phyloP scores from a whole-genome alignment of 371 early-diverging fungal species.

The Mortierella sp. region DNA sequence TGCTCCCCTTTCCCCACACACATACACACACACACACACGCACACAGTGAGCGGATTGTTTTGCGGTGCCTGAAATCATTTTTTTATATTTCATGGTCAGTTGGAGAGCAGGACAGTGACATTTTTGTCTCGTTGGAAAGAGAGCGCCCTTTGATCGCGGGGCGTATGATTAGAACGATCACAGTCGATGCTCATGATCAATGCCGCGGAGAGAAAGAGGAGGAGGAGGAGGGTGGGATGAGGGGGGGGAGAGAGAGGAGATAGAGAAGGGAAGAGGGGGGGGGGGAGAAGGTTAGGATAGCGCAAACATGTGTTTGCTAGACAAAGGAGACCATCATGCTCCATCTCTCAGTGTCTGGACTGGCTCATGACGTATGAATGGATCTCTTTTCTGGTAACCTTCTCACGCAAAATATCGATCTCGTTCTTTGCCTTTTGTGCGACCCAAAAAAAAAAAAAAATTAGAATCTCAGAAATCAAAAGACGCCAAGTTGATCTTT shows the following conservation, averaged over 20 bases:
- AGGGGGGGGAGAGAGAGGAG: neutral
- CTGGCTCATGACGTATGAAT: neutral
- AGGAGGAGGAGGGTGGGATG: neutral
- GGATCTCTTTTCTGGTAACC: slow-evolving; percentile 2
- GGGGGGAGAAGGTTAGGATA: too few species aligned
- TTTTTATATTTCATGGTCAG: neutral
- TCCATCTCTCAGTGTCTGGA: too few species aligned
- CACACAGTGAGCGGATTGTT: neutral
- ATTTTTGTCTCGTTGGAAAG: too few species aligned
- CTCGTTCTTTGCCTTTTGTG: neutral
- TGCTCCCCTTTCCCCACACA: too few species aligned
- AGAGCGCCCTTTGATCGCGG: too few species aligned
- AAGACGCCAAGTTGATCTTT: slow-evolving; percentile 73
- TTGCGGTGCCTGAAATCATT: neutral
- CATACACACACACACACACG: too few species aligned
- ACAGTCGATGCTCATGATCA: too few species aligned
- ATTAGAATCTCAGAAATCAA: slow-evolving; percentile 63
- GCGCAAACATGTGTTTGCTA: too few species aligned
- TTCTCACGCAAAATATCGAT: neutral
- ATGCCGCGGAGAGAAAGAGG: neutral
- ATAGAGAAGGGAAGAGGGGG: neutral
- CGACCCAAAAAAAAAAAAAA: neutral
- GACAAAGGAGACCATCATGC: too few species aligned
- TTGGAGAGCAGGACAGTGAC: neutral
- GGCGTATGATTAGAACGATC: too few species aligned